Conservation (phyloP, 2,329 filamentous ascomycete species). For the Dactylellina sp. region DNA sequence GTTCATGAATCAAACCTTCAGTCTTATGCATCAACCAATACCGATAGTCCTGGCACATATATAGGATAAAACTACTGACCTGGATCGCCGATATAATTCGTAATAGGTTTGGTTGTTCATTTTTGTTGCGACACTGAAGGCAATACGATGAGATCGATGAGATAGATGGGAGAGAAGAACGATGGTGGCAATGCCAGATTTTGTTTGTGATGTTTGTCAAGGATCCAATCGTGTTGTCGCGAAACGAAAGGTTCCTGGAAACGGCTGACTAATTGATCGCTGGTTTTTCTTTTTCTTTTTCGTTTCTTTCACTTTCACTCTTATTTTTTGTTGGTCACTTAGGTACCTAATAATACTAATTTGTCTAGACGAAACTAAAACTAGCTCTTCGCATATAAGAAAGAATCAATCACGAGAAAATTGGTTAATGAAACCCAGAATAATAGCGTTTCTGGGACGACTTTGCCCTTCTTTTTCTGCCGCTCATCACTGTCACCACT, state of each 20-base stretch:
- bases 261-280: neutral
- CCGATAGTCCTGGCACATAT: no score
- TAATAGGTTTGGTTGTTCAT: slow-evolving; percentile 75
- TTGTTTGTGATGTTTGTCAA: no score
- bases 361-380: no score
- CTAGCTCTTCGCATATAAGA: no score
- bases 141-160: neutral
- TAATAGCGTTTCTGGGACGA: neutral
- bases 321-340: no score
- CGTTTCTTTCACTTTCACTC: no score
- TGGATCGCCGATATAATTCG: slow-evolving; percentile 98
- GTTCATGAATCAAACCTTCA: slow-evolving; percentile 29
- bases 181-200: no score
- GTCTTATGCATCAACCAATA: slow-evolving; percentile 34
- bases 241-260: neutral
- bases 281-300: no score
- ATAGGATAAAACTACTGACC: slow-evolving; percentile 72
- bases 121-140: neutral
- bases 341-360: no score
- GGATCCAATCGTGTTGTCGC: no score
- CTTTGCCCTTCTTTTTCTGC: neutral
- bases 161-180: no score
- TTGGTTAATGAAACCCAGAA: slow-evolving; percentile 27
- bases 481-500: neutral
- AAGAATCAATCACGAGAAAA: no score